Percentiles rank a stretch among this genome's conserved stretches.
phyloP scores from a whole-genome alignment of 192 early-diverging fungal genomes.

The Thamnidium elegans region DNA sequence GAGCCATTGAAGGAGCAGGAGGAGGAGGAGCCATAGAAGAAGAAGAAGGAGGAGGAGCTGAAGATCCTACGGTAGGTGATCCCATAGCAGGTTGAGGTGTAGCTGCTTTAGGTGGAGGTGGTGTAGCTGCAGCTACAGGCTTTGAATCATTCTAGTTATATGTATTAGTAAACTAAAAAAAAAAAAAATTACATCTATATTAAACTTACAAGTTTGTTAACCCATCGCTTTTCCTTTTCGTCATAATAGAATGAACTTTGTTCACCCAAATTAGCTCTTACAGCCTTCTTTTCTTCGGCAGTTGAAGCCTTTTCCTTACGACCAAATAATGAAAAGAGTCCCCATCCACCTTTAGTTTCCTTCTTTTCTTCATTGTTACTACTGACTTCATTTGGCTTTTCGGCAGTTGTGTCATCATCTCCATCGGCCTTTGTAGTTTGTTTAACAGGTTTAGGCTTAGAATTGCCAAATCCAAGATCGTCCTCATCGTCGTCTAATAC shows the following conservation, averaged over 20 bases:
- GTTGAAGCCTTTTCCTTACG: constrained; percentile 5
- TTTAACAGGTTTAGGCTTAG: constrained; percentile 23
- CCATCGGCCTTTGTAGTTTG: constrained; percentile 4
- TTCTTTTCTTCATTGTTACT: constrained; percentile 11
- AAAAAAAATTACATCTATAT: too few species aligned
- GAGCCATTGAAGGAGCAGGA: background rate
- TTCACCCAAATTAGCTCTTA: constrained; percentile 86
- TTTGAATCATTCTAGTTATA: constrained; percentile 24
- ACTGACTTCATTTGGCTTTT: constrained; percentile 28
- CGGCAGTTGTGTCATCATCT: constrained; percentile 24
- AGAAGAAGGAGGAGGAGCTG: constrained; percentile 10
- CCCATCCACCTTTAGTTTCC: constrained; percentile 32
- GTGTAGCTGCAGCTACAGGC: constrained; percentile 19
- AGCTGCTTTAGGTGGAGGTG: constrained; percentile 26
- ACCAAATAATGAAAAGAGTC: constrained; percentile 31
- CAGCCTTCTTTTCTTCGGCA: constrained; percentile 37
- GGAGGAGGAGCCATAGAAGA: constrained; percentile 8
- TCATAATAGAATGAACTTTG: constrained; percentile 86
- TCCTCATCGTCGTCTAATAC: constrained; percentile 38
- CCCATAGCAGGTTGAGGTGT: background rate
- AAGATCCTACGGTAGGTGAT: too few species aligned
- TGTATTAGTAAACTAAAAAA: too few species aligned
- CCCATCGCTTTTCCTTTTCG: constrained; percentile 81
- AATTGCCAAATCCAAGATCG: constrained; percentile 65
- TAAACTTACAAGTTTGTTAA: constrained; percentile 65